Conservation (phyloP, 495 filamentous ascomycete species). For the Neurospora sp. region DNA sequence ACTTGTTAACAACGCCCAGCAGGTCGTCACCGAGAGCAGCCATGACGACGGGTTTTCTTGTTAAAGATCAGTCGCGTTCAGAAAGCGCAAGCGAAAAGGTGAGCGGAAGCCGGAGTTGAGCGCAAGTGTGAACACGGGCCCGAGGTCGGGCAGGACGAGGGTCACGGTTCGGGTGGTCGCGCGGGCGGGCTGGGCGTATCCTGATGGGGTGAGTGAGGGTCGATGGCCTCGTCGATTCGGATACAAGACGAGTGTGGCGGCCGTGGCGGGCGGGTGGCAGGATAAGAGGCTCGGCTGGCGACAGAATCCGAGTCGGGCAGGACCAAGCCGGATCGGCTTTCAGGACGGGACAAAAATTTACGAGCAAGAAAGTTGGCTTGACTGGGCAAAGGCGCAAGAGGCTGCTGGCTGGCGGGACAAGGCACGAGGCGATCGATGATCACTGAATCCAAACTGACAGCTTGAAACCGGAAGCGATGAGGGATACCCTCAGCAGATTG, state of each 20-base stretch:
- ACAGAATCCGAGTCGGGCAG: not conserved
- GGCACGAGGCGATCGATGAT: not conserved
- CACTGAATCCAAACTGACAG: not conserved
- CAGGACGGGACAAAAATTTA: not conserved
- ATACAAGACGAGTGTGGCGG: not conserved
- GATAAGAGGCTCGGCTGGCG: not conserved
- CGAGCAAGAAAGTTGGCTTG: not conserved
- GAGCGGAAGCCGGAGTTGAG: not conserved
- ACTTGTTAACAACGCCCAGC: constrained; percentile 85
- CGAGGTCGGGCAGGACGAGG: not conserved
- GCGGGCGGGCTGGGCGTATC: not conserved
- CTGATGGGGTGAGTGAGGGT: not conserved
- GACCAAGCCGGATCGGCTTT: not conserved
- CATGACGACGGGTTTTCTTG: constrained; percentile 25
- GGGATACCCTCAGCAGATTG: constrained; percentile 9
- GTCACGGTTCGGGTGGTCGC: not conserved
- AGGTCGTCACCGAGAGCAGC: constrained; percentile 79
- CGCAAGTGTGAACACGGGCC: not conserved
- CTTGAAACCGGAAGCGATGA: not conserved
- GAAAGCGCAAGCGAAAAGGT: not conserved
- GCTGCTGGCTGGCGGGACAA: not conserved
- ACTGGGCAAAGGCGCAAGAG: not conserved
- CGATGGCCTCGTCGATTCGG: not conserved
- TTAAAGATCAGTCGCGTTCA: not conserved
- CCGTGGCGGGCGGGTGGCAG: not conserved